Conservation (phyloP, 768 basidiomycete genomes). For the Hygrophorus russula region DNA sequence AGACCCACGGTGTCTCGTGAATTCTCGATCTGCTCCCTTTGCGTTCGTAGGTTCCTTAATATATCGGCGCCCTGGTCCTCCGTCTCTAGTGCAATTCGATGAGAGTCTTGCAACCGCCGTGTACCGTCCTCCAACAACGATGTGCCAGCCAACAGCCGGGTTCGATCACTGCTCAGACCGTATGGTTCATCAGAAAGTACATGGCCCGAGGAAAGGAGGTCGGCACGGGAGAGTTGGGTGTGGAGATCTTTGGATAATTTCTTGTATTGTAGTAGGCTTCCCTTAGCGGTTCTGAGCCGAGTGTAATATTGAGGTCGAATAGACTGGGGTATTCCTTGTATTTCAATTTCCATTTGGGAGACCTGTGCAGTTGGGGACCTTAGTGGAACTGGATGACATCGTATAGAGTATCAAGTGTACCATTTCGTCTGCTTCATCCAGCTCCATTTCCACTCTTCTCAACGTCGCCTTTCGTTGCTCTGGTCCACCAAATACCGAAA, state of each 20-base stretch:
- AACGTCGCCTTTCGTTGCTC: conserved; percentile 76
- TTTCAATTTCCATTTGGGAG: conserved; percentile 99
- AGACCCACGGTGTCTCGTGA: conserved; percentile 74
- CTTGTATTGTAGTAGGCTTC: conserved; percentile 69
- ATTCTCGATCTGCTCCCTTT: conserved; percentile 93
- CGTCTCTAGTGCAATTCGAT: conserved; percentile 89
- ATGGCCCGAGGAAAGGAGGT: conserved; percentile 53
- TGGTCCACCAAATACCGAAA: conserved; percentile 1
- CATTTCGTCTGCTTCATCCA: conserved; percentile 98
- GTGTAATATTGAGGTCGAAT: conserved; percentile 67
- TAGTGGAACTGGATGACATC: neutral
- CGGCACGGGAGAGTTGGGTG: conserved; percentile 56
- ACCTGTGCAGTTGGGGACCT: conserved; percentile 37
- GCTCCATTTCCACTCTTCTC: conserved; percentile 83
- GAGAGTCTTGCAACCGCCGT: conserved; percentile 78
- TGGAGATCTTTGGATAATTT: conserved; percentile 69
- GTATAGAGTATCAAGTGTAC: conserved; percentile 26
- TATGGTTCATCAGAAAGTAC: conserved; percentile 74
- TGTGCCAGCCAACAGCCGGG: conserved; percentile 72
- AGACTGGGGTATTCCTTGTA: conserved; percentile 86
- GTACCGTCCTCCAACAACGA: conserved; percentile 75
- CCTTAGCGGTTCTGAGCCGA: conserved; percentile 65
- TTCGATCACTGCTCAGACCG: conserved; percentile 56
- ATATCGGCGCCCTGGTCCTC: conserved; percentile 95
- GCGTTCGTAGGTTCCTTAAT: conserved; percentile 67